Base-by-base conservation (phyloP, 2,329 filamentous ascomycete genomes). In the Hirsutella minnesotensis region DNA sequence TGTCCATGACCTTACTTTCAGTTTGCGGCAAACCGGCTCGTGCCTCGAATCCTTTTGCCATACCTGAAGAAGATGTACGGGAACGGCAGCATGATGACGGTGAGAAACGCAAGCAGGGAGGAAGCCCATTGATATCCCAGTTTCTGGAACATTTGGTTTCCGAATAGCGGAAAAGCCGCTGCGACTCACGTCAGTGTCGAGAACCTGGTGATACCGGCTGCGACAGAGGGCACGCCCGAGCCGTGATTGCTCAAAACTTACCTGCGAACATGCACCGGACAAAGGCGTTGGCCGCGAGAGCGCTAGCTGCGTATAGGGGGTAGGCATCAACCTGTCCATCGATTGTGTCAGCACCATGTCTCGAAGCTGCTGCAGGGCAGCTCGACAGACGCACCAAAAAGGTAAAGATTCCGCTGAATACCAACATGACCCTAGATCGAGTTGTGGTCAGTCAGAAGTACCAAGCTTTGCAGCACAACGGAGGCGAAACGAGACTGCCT, bases 361-460 rank as follows among this genome's bases (percentile, higher is more conserved):
- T 19, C n/a, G 3, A 13, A 5, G 3, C 10, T 9, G 9, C 16
- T 16, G 5, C 18, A 2, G 34, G 35, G 5, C 19, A 21, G 10
- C 12, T 5, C 18, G n/a, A 15, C 27, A n/a, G 37, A 68, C 70
- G 64, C 61, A 90, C 86, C 49, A 94, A 67, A 64, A 94, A 95
- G 12, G 87, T 94, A 61, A 94, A 95, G 50, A 94, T 78, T 41
- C 87, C 86, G 44, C 78, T 81, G 62, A 86, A 95, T 24, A 83
- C 78, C 45, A 94, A 74, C 46, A 94, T 74, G 42, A 77, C 81
- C 41, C 84, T 86, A 54, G 55, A 41, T 35, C 15, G 37, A 41
- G 22, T 39, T 5, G 27, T 12, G 41, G 56, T 59, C 53, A 61
- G 58, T 50, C 46, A 49, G 44, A 49, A 9, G 30, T 33, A 33